These are phyloP conservation scores for Hypocreales sp. DNA, from an alignment of 2,329 filamentous ascomycete species.

Conservation along the genomic window DNA sequence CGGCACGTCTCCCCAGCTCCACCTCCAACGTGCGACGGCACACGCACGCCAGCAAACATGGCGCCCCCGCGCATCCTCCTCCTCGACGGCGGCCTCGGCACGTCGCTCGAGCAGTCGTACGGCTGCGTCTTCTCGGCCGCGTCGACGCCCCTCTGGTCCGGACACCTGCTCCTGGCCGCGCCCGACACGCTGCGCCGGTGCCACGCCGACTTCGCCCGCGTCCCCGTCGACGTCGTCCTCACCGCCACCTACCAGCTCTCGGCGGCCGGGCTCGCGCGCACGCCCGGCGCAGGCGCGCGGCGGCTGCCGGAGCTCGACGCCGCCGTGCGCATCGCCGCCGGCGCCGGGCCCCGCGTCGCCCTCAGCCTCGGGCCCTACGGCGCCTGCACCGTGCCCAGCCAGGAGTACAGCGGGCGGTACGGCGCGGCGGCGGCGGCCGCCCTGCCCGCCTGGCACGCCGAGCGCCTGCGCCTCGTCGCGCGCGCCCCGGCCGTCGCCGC, in stretches of 20 bases:
- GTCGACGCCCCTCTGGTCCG: conserved; percentile 50
- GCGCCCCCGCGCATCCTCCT: conserved; percentile 14
- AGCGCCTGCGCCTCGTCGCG: too few relatives aligned
- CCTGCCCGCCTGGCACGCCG: conserved; percentile 40
- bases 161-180: conserved; percentile 43
- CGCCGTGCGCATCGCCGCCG: conserved; percentile 26
- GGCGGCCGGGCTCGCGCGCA: conserved; percentile 36
- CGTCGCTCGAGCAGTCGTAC: conserved; percentile 45
- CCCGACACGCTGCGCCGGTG: conserved; percentile 34
- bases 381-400: conserved; percentile 47
- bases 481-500: too few relatives aligned
- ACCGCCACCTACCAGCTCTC: conserved; percentile 56
- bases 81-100: conserved; percentile 53
- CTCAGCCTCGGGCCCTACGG: conserved; percentile 52
- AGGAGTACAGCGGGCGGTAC: conserved; percentile 50
- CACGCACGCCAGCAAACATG: background rate
- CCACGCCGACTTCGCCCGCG: conserved; percentile 36
- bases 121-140: conserved; percentile 31
- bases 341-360: conserved; percentile 26
- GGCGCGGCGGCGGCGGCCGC: conserved; percentile 27
- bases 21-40: background rate
- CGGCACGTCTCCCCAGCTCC: background rate
- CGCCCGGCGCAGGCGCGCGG: conserved; percentile 25
- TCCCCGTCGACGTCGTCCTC: conserved; percentile 46
- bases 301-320: conserved; percentile 25